Percentiles rank a stretch among this genome's conserved stretches.
Evolutionary conservation across 2,329 filamentous ascomycete species (phyloP).

Genomic region (Ceratocystis alfenasii): DNA sequence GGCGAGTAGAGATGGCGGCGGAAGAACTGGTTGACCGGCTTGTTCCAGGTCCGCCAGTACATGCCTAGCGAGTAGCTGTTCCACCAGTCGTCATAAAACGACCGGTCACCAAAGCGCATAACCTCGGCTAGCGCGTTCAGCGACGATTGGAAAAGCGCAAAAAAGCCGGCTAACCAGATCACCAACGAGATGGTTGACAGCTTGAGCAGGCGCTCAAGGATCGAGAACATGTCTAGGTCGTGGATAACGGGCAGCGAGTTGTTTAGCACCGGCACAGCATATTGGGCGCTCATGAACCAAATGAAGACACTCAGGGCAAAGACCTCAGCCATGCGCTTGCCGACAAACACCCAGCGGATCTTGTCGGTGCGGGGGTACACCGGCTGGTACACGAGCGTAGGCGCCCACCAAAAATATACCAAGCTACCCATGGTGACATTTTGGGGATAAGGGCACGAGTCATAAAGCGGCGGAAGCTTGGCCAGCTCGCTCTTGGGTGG

Average conservation of each 20-base stretch:
- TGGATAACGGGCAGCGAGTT: slow-evolving; percentile 86
- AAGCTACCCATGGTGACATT: slow-evolving; percentile 86
- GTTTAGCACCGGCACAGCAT: slow-evolving; percentile 74
- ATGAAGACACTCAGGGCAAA: slow-evolving; percentile 74
- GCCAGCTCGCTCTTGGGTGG: slow-evolving; percentile 54
- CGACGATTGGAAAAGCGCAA: slow-evolving; percentile 85
- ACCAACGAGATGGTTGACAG: slow-evolving; percentile 88
- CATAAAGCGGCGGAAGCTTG: slow-evolving; percentile 69
- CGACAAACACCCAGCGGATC: slow-evolving; percentile 79
- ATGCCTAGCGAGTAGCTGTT: slow-evolving; percentile 73
- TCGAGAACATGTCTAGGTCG: slow-evolving; percentile 64
- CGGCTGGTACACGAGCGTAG: slow-evolving; percentile 91
- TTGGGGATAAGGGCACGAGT: slow-evolving; percentile 69
- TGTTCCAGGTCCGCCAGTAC: slow-evolving; percentile 97
- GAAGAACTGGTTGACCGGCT: slow-evolving; percentile 95
- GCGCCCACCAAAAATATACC: slow-evolving; percentile 95
- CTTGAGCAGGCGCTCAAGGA: slow-evolving; percentile 84
- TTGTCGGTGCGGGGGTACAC: slow-evolving; percentile 76
- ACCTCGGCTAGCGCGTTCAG: slow-evolving; percentile 87
- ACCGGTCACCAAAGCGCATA: slow-evolving; percentile 77
- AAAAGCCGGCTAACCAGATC: slow-evolving; percentile 96
- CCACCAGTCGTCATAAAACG: slow-evolving; percentile 98
- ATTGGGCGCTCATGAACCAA: slow-evolving; percentile 90
- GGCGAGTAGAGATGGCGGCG: slow-evolving; percentile 86
- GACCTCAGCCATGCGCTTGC: slow-evolving; percentile 69